Conservation (phyloP, 73 alveolate genomes). For the Symbiodinium pilosum region DNA sequence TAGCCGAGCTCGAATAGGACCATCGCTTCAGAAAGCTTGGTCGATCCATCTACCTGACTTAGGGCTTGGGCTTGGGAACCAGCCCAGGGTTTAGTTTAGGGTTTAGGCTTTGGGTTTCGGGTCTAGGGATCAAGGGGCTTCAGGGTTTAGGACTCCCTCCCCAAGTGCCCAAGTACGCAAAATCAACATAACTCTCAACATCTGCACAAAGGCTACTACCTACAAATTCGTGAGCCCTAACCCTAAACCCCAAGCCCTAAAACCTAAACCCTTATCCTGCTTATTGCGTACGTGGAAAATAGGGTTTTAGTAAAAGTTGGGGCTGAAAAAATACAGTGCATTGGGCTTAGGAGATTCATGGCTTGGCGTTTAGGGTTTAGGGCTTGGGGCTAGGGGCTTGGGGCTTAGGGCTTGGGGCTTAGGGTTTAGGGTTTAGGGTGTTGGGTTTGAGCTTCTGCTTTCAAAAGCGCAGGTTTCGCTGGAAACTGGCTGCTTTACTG, state of each 20-base stretch:
- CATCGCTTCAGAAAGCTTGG: conserved; percentile 26
- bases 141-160: not conserved
- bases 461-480: too few species aligned
- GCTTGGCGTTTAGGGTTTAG: not conserved
- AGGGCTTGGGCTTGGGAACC: too few species aligned
- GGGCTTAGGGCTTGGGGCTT: not conserved
- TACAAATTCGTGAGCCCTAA: not conserved
- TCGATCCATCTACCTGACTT: too few species aligned
- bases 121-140: not conserved
- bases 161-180: too few species aligned
- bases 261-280: not conserved
- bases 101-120: not conserved
- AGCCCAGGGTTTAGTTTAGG: too few species aligned
- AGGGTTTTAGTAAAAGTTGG: too few species aligned
- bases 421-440: not conserved
- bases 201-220: too few species aligned
- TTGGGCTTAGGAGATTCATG: too few species aligned
- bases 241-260: not conserved
- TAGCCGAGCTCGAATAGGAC: conserved; percentile 87
- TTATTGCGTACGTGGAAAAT: not conserved
- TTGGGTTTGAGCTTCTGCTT: not conserved
- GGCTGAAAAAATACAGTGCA: too few species aligned
- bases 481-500: too few species aligned
- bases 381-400: not conserved
- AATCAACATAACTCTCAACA: too few species aligned